Evolutionary conservation across 495 filamentous ascomycete genomes (phyloP).

Genomic region (Aspergillus affinis): DNA sequence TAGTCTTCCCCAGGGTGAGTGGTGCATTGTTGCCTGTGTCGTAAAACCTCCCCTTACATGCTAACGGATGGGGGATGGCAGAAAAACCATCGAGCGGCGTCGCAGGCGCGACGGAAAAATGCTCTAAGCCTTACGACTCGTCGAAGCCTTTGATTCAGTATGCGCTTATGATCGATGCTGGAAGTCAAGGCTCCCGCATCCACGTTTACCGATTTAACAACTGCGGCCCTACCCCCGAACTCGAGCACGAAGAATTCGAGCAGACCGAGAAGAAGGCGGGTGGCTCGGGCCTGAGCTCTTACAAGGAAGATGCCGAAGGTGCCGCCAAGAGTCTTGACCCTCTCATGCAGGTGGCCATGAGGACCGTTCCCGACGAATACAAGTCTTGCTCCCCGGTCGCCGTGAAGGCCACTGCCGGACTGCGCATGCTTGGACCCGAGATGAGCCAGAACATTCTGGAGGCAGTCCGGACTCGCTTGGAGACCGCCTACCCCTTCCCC

Average conservation of each 20-base stretch:
- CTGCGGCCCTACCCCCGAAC: conserved; percentile 91
- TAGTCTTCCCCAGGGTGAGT: conserved; percentile 42
- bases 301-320: conserved; percentile 76
- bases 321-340: conserved; percentile 87
- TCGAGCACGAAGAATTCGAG: conserved; percentile 89
- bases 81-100: conserved; percentile 27
- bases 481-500: conserved; percentile 89
- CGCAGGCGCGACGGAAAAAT: conserved; percentile 50
- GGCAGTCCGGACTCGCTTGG: conserved; percentile 79
- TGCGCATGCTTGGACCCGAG: conserved; percentile 81
- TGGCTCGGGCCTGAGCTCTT: conserved; percentile 84
- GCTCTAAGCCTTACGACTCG: conserved; percentile 75
- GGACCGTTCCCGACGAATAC: conserved; percentile 80
- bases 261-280: conserved; percentile 76
- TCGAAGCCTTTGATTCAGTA: conserved; percentile 95
- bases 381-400: conserved; percentile 87
- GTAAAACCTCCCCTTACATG: conserved; percentile 5
- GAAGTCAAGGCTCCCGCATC: conserved; percentile 95
- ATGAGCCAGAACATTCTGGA: conserved; percentile 80
- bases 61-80: conserved; percentile 11
- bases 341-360: conserved; percentile 80
- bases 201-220: conserved; percentile 99
- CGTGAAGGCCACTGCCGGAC: conserved; percentile 93
- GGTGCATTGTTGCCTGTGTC: neutral
- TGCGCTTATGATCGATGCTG: conserved; percentile 97